A percentile compares a stretch with the other conserved stretches of the same genome.
Evolutionary conservation across 2,329 filamentous ascomycete genomes (phyloP).

Genomic region (Alternaria incomplexa): DNA sequence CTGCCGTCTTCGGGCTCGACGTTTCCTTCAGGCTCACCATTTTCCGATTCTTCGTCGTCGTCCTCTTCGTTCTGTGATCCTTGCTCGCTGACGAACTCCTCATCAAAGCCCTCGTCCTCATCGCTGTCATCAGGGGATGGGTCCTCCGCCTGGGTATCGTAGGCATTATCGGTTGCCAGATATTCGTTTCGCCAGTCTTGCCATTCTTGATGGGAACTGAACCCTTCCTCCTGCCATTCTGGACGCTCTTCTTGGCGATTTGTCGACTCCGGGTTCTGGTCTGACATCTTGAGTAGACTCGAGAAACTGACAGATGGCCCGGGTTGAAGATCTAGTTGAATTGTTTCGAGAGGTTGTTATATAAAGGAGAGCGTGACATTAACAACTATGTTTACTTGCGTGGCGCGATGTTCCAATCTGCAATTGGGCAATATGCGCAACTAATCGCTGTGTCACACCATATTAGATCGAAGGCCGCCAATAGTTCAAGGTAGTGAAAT

Average conservation of each 20-base stretch:
- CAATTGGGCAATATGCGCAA: neutral
- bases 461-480: neutral
- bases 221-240: neutral
- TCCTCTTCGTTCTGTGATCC: rapidly evolving
- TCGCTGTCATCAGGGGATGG: neutral
- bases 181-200: neutral
- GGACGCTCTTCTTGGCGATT: neutral
- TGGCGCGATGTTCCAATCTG: neutral
- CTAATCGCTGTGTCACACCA: neutral
- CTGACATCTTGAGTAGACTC: neutral
- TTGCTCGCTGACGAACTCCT: neutral
- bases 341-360: neutral
- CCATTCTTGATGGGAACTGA: neutral
- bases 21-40: rapidly evolving
- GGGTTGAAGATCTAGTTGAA: neutral
- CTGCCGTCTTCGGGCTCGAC: neutral
- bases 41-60: neutral
- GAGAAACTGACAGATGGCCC: neutral
- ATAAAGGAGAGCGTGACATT: neutral
- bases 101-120: neutral
- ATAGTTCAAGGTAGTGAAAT: neutral
- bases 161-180: neutral
- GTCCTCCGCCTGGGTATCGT: neutral
- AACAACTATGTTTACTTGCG: neutral
- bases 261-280: neutral